A percentile compares a stretch with the other conserved stretches of the same genome.
Evolutionary conservation across 23 red algal species (phyloP).

Genomic region (Gracilaria gracilis): DNA sequence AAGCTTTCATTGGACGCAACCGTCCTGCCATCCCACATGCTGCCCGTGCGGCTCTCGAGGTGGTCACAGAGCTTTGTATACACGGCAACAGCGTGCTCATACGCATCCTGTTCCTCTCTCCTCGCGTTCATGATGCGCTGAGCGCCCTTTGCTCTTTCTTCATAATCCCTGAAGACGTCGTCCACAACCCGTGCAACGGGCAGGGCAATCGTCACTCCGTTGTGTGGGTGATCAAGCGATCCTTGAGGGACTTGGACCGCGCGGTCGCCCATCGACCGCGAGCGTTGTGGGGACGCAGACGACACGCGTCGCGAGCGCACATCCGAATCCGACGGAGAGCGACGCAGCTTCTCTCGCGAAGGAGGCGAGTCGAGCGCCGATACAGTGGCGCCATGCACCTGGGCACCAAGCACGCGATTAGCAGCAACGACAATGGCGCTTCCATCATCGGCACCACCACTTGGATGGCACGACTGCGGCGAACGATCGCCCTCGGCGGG

Average conservation of each 20-base stretch:
- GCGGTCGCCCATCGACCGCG: background rate
- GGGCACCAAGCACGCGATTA: background rate
- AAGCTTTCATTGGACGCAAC: conserved; percentile 30
- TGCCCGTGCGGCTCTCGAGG: conserved; percentile 59
- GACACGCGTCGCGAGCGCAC: background rate
- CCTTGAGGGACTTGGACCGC: background rate
- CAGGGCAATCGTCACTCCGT: background rate
- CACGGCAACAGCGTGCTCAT: conserved; percentile 74
- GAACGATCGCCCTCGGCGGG: background rate
- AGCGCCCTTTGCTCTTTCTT: conserved; percentile 65
- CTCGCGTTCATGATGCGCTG: conserved; percentile 71
- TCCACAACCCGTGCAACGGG: conserved; percentile 29
- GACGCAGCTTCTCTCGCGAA: background rate
- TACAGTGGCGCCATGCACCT: background rate
- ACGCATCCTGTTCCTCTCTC: conserved; percentile 76
- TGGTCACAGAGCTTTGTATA: conserved; percentile 74
- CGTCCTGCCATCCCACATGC: conserved; percentile 64
- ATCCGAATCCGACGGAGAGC: background rate
- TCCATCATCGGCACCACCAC: background rate
- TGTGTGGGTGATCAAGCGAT: background rate
- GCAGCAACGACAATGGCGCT: background rate
- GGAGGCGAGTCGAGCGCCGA: background rate
- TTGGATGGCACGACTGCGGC: too few relatives aligned
- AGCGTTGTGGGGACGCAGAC: background rate
- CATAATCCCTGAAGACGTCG: conserved; percentile 69